Conservation (phyloP, 2,329 filamentous ascomycete species). For the Aspergillus cejpii region DNA sequence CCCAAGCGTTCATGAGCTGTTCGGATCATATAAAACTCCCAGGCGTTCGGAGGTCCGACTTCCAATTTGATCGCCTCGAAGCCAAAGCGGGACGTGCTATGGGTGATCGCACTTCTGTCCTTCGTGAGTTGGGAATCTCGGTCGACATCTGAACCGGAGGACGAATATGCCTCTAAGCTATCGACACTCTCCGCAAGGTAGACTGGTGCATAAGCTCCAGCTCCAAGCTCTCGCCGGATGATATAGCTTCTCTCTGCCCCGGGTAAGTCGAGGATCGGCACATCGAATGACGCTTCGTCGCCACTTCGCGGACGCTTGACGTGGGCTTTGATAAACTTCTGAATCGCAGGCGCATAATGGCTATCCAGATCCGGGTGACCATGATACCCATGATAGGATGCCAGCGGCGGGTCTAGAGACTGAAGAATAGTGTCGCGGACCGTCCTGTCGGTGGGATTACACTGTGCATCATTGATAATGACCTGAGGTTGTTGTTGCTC, state of each 20-base stretch:
- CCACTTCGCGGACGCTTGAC: conserved; percentile 44
- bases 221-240: conserved; percentile 77
- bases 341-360: conserved; percentile 67
- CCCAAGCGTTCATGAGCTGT: conserved; percentile 70
- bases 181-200: conserved; percentile 77
- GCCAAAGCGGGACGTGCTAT: conserved; percentile 42
- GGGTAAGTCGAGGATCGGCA: conserved; percentile 62
- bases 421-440: conserved; percentile 69
- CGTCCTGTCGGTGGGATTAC: conserved; percentile 78
- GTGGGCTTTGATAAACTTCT: conserved; percentile 67
- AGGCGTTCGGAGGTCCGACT: conserved; percentile 67
- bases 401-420: conserved; percentile 65
- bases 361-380: conserved; percentile 60
- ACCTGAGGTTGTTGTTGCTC: conserved; percentile 44
- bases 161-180: conserved; percentile 34
- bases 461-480: conserved; percentile 73
- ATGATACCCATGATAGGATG: conserved; percentile 70
- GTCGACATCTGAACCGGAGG: conserved; percentile 40
- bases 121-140: conserved; percentile 51
- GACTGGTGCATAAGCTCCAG: conserved; percentile 90
- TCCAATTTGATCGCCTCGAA: conserved; percentile 95
- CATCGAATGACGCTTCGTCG: conserved; percentile 55
- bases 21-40: conserved; percentile 96
- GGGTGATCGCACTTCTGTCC: conserved; percentile 24
- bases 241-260: conserved; percentile 63